A percentile compares a stretch with the other conserved stretches of the same genome.
These are phyloP conservation scores for Pichia gijzeniarum DNA, from an alignment of 805 yeast species.

Conservation along the genomic window DNA sequence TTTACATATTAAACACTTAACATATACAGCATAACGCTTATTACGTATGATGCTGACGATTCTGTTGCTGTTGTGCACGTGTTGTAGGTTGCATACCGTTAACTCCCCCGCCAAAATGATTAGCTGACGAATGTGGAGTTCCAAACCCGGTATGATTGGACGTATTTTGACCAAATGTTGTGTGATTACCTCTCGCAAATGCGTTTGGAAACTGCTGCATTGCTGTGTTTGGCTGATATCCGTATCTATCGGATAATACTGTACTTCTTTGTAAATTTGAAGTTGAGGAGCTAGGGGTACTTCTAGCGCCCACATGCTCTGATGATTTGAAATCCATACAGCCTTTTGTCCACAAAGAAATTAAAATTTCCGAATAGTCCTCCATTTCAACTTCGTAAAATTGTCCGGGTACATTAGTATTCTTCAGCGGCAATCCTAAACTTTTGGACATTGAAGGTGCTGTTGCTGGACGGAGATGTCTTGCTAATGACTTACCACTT, in stretches of 20 bases:
- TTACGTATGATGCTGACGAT: not conserved
- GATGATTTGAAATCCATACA: conserved; percentile 3
- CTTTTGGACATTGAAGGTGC: conserved; percentile 4
- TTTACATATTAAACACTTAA: too few species aligned
- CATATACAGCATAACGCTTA: not conserved
- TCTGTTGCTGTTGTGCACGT: conserved; percentile 24
- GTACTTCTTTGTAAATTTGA: not conserved
- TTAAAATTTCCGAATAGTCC: conserved; percentile 5
- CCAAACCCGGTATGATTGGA: not conserved
- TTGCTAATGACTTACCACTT: not conserved
- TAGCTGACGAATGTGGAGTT: too few species aligned
- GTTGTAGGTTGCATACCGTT: conserved; percentile 23
- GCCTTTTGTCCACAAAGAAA: conserved; percentile 13
- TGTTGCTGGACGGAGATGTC: not conserved
- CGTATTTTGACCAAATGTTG: conserved; percentile 7
- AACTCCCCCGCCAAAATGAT: conserved; percentile 6
- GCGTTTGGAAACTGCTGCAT: not conserved
- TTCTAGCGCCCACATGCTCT: not conserved
- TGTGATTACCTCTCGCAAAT: conserved; percentile 9
- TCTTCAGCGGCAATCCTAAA: conserved; percentile 1
- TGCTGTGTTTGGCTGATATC: not conserved
- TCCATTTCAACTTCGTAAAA: conserved; percentile 7
- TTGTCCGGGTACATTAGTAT: not conserved
- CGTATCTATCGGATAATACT: conserved; percentile 4
- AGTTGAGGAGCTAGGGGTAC: not conserved